Percentiles rank a stretch among this genome's conserved stretches.
These are phyloP conservation scores for Eucalyptus polybractea DNA, from an alignment of 345 rosid species.

Conservation along the genomic window DNA sequence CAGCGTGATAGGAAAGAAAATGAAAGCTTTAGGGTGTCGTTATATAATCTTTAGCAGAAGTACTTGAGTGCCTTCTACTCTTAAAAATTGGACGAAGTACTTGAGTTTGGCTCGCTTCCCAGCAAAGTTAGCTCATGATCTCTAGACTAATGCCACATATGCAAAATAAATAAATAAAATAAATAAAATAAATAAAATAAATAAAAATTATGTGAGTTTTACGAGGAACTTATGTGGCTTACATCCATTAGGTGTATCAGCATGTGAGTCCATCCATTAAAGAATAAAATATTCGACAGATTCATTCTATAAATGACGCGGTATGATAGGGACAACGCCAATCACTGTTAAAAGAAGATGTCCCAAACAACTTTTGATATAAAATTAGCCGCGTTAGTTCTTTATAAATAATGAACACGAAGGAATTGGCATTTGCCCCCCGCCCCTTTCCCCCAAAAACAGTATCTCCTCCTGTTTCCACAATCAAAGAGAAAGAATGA, in stretches of 20 bases:
- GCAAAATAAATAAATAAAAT: neutral
- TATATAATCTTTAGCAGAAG: neutral
- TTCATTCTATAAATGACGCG: neutral
- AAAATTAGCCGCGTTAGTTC: neutral
- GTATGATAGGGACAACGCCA: neutral
- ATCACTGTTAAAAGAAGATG: neutral
- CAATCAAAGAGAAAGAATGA: neutral
- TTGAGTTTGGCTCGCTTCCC: slow-evolving; percentile 11
- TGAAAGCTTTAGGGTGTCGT: neutral
- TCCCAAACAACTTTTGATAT: neutral
- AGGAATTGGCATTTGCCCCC: neutral
- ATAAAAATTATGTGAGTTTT: neutral
- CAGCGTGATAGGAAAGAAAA: neutral
- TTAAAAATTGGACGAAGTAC: neutral
- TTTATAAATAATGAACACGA: neutral
- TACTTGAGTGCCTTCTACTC: neutral
- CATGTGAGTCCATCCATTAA: neutral
- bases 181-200: neutral
- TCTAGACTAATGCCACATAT: neutral
- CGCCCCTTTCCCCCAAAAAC: neutral
- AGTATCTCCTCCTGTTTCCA: neutral
- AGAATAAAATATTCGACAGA: neutral
- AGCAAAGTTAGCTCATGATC: slow-evolving; percentile 14
- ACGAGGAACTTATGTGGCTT: neutral
- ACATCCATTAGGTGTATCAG: neutral